Evolutionary conservation across 164 flowering plant species (phyloP), one percentile per base, ranked within the genome.

Genomic region (Litsea cubeba): DNA sequence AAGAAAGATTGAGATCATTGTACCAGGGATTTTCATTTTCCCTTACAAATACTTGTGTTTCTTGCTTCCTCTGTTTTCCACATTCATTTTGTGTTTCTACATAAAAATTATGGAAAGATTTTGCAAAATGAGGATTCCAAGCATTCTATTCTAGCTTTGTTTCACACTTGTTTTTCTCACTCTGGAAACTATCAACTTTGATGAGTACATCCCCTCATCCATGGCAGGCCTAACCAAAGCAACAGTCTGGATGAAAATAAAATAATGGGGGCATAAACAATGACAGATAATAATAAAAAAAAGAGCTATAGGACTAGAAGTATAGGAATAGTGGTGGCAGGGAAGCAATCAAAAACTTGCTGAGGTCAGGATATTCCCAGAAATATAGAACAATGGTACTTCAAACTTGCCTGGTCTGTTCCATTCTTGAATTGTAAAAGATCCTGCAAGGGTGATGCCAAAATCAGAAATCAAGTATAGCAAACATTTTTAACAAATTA

Each of bases 391-490:
- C 60, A 15, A 20, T 54, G 17, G 12, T 30, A 35, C 49, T 40
- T 35, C 50, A 70, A 24, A 83, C 88, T 82, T 83, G 79, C 91
- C 88, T 85, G 90, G 84, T 90, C 94, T 57, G 74, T 76, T 78
- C 95, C 94, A 79, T 89, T 90, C 72, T 80, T 88, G 50, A 78
- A 76, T 30, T 86, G 81, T 62, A 91, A 17, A 62, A 95, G 81
- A 76, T 95, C 99, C 99, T 95, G 90, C 65, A 72, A 78, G 54
- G 40, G n/a, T 50, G 71, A 78, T 20, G 26, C n/a, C 62, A 32
- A 63, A 23, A 25, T 65, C 23, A 74, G 49, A 58, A 72, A 8
- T 22, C 50, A 60, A 18, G 20, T 3, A 23, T 46, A 54, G 71
- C 7, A 66, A 66, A 14, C 60, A 54, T 66, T 25, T 12, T 20